Conservation (phyloP, 2,329 filamentous ascomycete genomes). For the Aureobasidium sp. region DNA sequence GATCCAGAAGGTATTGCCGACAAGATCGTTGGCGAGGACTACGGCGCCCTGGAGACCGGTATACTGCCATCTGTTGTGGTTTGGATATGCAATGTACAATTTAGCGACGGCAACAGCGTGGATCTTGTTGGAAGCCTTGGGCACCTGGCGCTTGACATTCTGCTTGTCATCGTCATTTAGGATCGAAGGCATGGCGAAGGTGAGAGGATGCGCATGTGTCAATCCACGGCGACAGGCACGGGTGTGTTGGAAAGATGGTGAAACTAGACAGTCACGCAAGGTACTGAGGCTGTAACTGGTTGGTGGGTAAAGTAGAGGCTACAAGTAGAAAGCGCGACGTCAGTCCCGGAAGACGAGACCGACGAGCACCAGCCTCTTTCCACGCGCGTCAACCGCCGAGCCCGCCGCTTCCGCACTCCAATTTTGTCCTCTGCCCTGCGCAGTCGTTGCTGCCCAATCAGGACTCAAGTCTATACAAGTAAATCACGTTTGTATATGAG, state of each 20-base stretch:
- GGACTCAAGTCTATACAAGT: not conserved
- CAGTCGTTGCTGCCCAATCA: not conserved
- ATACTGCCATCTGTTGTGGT: conserved; percentile 81
- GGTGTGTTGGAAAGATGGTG: not conserved
- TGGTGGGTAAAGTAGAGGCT: not conserved
- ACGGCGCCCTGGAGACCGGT: conserved; percentile 87
- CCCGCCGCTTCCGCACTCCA: conserved; percentile 11
- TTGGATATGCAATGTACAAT: conserved; percentile 87
- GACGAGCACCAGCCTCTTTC: not conserved
- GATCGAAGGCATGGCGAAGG: conserved; percentile 50
- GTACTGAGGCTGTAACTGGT: not conserved
- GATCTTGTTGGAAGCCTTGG: conserved; percentile 95
- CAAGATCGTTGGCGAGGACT: conserved; percentile 86
- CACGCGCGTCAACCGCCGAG: not conserved
- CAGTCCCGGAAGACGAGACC: not conserved
- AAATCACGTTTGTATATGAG: not conserved
- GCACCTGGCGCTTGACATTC: conserved; percentile 88
- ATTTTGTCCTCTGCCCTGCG: conserved; percentile 1
- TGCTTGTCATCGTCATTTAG: conserved; percentile 92
- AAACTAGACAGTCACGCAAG: not conserved
- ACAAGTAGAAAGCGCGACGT: not conserved
- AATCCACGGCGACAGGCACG: not conserved
- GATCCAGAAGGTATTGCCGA: conserved; percentile 93
- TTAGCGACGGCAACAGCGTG: conserved; percentile 88
- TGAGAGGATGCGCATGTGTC: not conserved